Evolutionary conservation across 2,329 filamentous ascomycete species (phyloP).

Genomic region (Phaeosphaeriaceae sp.): DNA sequence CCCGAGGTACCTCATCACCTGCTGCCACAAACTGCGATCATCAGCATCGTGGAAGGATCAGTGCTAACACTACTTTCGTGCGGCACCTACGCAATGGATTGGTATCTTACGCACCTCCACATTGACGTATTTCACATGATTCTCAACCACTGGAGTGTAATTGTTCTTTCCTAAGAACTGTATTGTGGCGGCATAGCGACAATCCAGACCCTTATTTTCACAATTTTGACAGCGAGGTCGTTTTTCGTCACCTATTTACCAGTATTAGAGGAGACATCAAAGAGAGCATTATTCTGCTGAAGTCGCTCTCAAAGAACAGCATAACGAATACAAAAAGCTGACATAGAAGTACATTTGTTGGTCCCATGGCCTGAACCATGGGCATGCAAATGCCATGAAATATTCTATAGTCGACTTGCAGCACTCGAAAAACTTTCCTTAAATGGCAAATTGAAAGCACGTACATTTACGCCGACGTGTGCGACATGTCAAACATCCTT

Average conservation of each 20-base stretch:
- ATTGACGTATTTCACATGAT: constrained; percentile 19
- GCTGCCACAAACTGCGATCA: not conserved
- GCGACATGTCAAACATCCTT: constrained; percentile 46
- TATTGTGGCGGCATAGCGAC: constrained; percentile 57
- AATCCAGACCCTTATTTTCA: constrained; percentile 55
- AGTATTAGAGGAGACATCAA: not conserved
- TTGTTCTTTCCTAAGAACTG: constrained; percentile 60
- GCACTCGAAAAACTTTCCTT: no score
- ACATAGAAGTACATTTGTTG: not conserved
- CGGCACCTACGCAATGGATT: not conserved
- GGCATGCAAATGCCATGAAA: not conserved
- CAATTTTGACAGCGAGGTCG: constrained; percentile 61
- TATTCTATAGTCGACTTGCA: no score
- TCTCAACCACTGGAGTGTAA: constrained; percentile 46
- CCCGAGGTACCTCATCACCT: not conserved
- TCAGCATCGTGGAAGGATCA: not conserved
- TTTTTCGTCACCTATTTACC: constrained; percentile 56
- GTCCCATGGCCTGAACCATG: not conserved
- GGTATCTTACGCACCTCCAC: constrained; percentile 12
- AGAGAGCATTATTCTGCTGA: not conserved
- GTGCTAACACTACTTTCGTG: no score
- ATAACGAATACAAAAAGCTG: not conserved
- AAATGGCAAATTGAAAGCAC: constrained; percentile 8
- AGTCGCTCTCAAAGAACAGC: not conserved
- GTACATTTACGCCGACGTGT: constrained; percentile 58